Evolutionary conservation across 768 basidiomycete genomes (phyloP).

Genomic region (Leccinum olivaceopallidum): DNA sequence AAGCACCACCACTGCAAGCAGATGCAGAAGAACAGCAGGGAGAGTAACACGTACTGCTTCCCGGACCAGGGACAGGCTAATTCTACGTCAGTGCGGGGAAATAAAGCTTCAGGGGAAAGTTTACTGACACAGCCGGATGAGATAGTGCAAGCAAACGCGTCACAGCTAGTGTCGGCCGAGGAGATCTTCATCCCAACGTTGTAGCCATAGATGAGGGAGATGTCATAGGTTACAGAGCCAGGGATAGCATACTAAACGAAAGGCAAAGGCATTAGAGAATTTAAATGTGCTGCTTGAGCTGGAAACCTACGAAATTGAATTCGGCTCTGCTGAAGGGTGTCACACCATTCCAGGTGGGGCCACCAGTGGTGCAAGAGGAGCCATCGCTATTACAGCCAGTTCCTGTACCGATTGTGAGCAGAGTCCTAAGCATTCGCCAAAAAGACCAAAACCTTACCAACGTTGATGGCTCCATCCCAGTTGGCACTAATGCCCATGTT

Average conservation of each 20-base stretch:
- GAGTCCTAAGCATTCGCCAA: neutral
- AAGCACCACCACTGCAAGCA: slow-evolving; percentile 31
- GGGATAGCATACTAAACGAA: slow-evolving; percentile 22
- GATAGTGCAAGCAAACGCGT: slow-evolving; percentile 33
- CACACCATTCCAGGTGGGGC: slow-evolving; percentile 31
- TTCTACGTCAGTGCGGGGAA: slow-evolving; percentile 1
- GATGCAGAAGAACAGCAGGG: slow-evolving; percentile 31
- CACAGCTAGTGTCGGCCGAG: slow-evolving; percentile 26
- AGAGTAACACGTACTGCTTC: slow-evolving; percentile 25
- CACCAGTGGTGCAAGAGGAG: slow-evolving; percentile 29
- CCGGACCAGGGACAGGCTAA: slow-evolving; percentile 32
- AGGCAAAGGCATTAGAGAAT: neutral
- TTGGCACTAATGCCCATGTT: slow-evolving; percentile 33
- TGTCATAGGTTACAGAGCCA: slow-evolving; percentile 33
- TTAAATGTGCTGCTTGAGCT: neutral
- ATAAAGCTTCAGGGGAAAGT: neutral
- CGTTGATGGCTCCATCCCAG: slow-evolving; percentile 35
- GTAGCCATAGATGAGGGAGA: slow-evolving; percentile 35
- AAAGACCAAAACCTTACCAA: slow-evolving; percentile 18
- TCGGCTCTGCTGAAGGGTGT: slow-evolving; percentile 36
- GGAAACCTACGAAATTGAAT: slow-evolving; percentile 31
- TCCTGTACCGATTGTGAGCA: slow-evolving; percentile 20
- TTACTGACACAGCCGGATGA: slow-evolving; percentile 32
- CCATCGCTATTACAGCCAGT: slow-evolving; percentile 28
- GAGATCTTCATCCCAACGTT: slow-evolving; percentile 38